Evolutionary conservation across 2,329 filamentous ascomycete species (phyloP).

Genomic region (Monilinia laxa): DNA sequence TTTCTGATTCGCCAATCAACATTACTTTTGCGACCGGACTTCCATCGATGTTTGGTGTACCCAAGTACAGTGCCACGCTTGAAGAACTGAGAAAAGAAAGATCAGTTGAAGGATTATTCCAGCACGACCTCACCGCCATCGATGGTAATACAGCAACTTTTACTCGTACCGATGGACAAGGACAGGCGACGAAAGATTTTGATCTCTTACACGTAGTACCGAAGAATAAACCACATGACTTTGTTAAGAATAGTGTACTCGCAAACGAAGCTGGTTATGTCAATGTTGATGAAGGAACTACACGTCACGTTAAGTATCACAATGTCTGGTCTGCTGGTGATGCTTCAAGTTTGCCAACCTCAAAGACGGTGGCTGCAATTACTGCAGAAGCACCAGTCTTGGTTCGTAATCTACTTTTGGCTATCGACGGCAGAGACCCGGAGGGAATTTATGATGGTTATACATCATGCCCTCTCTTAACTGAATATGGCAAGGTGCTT

Average conservation of each 20-base stretch:
- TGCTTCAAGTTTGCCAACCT: slow-evolving; percentile 58
- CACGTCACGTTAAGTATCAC: slow-evolving; percentile 52
- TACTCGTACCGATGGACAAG: slow-evolving; percentile 45
- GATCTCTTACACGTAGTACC: slow-evolving; percentile 58
- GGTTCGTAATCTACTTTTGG: slow-evolving; percentile 49
- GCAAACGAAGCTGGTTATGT: slow-evolving; percentile 58
- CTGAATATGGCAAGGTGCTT: slow-evolving; percentile 61
- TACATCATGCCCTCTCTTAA: slow-evolving; percentile 55
- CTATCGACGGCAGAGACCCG: slow-evolving; percentile 48
- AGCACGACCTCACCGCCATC: slow-evolving; percentile 55
- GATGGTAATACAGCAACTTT: slow-evolving; percentile 56
- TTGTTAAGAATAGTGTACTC: slow-evolving; percentile 53
- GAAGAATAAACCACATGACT: slow-evolving; percentile 58
- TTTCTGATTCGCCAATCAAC: slow-evolving; percentile 47
- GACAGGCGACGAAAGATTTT: slow-evolving; percentile 48
- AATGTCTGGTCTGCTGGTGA: slow-evolving; percentile 62
- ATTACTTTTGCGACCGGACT: slow-evolving; percentile 57
- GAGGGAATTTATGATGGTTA: slow-evolving; percentile 54
- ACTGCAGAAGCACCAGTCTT: slow-evolving; percentile 53
- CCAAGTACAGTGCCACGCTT: slow-evolving; percentile 56
- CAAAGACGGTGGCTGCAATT: slow-evolving; percentile 55
- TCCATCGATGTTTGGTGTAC: slow-evolving; percentile 58
- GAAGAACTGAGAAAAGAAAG: slow-evolving; percentile 54
- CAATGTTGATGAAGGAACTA: slow-evolving; percentile 55
- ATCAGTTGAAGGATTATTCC: slow-evolving; percentile 57